These are phyloP conservation scores for Sanghuangporus baumii DNA, from an alignment of 1,284 basidiomycete species.

Conservation along the genomic window DNA sequence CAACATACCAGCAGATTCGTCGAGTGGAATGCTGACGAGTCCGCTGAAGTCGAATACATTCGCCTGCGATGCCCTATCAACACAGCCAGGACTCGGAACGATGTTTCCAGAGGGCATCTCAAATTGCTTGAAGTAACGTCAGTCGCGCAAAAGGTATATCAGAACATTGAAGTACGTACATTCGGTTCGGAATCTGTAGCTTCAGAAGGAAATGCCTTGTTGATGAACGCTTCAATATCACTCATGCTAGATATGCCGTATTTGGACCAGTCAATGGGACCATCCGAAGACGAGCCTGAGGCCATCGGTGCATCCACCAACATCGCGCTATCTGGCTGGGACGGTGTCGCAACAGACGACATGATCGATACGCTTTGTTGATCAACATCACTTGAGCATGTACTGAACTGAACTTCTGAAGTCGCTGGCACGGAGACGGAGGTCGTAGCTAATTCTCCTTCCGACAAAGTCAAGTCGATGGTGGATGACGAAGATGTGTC, in stretches of 20 bases:
- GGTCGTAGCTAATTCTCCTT: neutral
- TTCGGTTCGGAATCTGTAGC: neutral
- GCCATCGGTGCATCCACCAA: neutral
- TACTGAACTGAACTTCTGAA: neutral
- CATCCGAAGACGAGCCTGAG: neutral
- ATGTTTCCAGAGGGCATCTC: constrained; percentile 1
- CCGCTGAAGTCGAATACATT: neutral
- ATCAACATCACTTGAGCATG: neutral
- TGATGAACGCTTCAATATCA: neutral
- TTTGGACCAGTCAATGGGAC: neutral
- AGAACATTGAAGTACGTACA: neutral
- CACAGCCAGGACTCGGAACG: neutral
- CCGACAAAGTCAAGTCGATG: neutral
- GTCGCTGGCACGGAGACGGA: neutral
- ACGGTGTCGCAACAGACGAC: neutral
- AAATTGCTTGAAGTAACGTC: neutral
- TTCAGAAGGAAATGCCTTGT: neutral
- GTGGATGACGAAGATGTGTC: neutral
- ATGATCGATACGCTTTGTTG: neutral
- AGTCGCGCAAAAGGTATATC: neutral
- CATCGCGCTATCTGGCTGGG: neutral
- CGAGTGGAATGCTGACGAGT: neutral
- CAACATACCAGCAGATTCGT: neutral
- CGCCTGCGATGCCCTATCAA: neutral
- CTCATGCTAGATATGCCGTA: neutral